Base-by-base conservation (phyloP, 805 yeast species). In the Candida pini region DNA sequence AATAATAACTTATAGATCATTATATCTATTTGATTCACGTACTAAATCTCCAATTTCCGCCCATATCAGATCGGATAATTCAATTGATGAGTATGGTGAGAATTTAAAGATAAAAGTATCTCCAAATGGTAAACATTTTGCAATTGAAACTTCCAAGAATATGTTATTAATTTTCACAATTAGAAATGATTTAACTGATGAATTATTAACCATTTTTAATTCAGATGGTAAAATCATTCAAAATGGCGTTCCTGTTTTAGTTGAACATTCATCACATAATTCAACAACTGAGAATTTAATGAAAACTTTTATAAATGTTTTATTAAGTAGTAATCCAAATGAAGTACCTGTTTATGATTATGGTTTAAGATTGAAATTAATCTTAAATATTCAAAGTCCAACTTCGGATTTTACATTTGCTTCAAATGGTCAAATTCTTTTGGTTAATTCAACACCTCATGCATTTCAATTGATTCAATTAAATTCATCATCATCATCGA, bases 31-130 rank as follows among this genome's bases (percentile, higher is more conserved):
- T 48, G 63, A 68, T 36, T 57, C 61, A 16, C 46, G 52, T 39
- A 70, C 74, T 3, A 55, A 66, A 30, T 55, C 70, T 10, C 76
- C 78, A 2, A 54, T 76, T 4, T 67, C 71, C 8, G 63, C 64
- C 3, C 76, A 73, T 44, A 54, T 61, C 6, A 53, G 83, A 35
- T 55, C 70, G 0, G 46, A 48, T 16, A 58, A 60, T 15, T 70
- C 78, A 4, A 38, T 76, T 12, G 56, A 60, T 18, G 55, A 56
- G 15, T 69, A 68, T 54, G 84, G 84, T 1, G 37, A 45, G 7
- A 76, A 77, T 49, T 30, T 46, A 18, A 47, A 55, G 17, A 48
- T 74, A 7, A 48, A 50, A 26, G 52, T 68, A 23, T 58, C 71
- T 2, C 56, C 57, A 14, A 46, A 45, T 33, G 61, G 70, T 10